phyloP scores from a whole-genome alignment of 768 basidiomycete genomes.

The Suillus paluster region DNA sequence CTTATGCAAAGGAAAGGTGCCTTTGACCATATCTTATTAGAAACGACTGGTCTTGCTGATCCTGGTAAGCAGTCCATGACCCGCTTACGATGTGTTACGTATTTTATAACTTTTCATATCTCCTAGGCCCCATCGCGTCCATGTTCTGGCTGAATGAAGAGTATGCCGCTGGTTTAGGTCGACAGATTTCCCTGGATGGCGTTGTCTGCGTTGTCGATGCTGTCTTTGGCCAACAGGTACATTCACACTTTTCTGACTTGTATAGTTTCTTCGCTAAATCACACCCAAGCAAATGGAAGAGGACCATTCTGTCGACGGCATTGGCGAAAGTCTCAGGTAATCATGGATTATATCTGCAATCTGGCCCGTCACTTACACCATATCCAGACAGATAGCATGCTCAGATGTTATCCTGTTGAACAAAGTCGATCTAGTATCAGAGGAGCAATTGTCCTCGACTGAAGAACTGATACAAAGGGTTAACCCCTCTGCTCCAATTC shows the following conservation, averaged over 20 bases:
- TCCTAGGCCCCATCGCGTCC: slow-evolving; percentile 78
- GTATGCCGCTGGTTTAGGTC: slow-evolving; percentile 66
- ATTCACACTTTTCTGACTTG: not conserved
- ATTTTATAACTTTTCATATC: slow-evolving; percentile 1
- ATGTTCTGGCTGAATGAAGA: slow-evolving; percentile 91
- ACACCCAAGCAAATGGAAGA: slow-evolving; percentile 83
- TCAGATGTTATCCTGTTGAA: slow-evolving; percentile 93
- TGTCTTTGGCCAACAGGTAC: slow-evolving; percentile 70
- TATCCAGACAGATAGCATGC: slow-evolving; percentile 85
- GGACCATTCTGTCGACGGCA: slow-evolving; percentile 63
- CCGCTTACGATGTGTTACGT: not conserved
- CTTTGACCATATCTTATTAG: slow-evolving; percentile 95
- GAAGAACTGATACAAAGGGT: slow-evolving; percentile 69
- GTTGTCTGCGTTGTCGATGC: slow-evolving; percentile 94
- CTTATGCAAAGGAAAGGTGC: slow-evolving; percentile 84
- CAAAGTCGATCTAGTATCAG: slow-evolving; percentile 78
- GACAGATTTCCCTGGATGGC: slow-evolving; percentile 80
- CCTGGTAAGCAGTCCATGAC: slow-evolving; percentile 58
- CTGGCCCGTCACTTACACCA: slow-evolving; percentile 1
- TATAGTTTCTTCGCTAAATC: slow-evolving; percentile 4
- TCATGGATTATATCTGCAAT: slow-evolving; percentile 14
- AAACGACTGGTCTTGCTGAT: slow-evolving; percentile 96
- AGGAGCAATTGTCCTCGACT: slow-evolving; percentile 47
- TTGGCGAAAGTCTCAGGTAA: slow-evolving; percentile 83
- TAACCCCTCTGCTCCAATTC: slow-evolving; percentile 80